Evolutionary conservation across 2,329 filamentous ascomycete genomes (phyloP), one percentile per base, ranked within the genome.

Genomic region (Cladorrhinum sp.): DNA sequence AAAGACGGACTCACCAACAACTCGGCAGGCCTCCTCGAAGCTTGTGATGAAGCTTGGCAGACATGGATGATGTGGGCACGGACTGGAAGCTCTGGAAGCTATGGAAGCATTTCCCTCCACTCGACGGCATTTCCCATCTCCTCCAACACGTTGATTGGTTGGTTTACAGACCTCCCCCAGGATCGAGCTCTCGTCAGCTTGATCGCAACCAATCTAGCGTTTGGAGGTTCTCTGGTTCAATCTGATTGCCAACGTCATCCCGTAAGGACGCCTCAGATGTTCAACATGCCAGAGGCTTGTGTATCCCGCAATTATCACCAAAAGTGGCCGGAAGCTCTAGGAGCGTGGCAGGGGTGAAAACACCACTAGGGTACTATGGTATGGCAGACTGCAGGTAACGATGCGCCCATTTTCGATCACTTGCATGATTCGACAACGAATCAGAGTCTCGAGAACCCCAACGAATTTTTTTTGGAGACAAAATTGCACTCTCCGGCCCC

Each of bases 11-110:
- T 29, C 25, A 4, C 25, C 25, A 29, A 29, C 25, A 29, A 10
- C 10, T 10, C 25, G 10, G 36, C 12, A 41, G 7, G 10, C 4
- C 7, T 12, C 45, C 45, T 4, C n/a, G n/a, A n/a, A n/a, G 16
- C 18, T 50, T 13, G 18, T 50, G 6, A 22, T 50, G 45, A 18
- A 24, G 45, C 36, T 56, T 24, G 38, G 27, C 53, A 56, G 36
- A 36, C 32, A 56, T 56, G 23, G 22, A 48, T 56, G 52, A 32
- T 57, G 54, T 10, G 50, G 52, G 53, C 62, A 62, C 60, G 55
- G 62, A 57, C 62, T 60, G 9, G 62, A 64, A 64, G 62, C 57
- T 22, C n/a, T 64, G 55, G 57, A 62, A 64, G 41, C 48, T 20
- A 50, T 50, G 49, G 49, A 50, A 50, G 22, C 24, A n/a, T 24